These are phyloP conservation scores for Colletotrichum sp. DNA, from an alignment of 2,329 filamentous ascomycete species.

Conservation along the genomic window DNA sequence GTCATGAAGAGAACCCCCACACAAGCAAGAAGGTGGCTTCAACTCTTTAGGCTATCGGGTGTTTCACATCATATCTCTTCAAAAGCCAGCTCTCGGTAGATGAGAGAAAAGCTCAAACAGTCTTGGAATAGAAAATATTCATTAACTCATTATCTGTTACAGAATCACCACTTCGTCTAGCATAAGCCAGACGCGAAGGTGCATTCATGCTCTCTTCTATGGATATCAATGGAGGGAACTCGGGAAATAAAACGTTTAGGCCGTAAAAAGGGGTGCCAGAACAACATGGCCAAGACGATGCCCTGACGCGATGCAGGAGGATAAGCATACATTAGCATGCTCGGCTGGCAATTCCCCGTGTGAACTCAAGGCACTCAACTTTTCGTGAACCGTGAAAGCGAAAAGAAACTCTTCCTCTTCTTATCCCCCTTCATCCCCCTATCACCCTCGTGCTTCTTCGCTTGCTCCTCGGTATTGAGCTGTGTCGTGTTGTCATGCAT, in stretches of 20 bases:
- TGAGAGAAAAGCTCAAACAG: too few relatives aligned
- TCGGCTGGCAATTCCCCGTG: too few relatives aligned
- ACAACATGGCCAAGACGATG: not conserved
- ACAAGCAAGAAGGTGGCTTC: too few relatives aligned
- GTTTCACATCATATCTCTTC: too few relatives aligned
- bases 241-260: not conserved
- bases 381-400: not conserved
- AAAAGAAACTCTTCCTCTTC: slow-evolving; percentile 12
- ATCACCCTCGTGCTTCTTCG: slow-evolving; percentile 23
- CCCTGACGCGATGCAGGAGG: not conserved
- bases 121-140: too few relatives aligned
- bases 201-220: not conserved
- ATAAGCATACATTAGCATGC: too few relatives aligned
- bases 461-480: slow-evolving; percentile 45
- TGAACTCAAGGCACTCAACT: not conserved
- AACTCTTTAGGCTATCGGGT: too few relatives aligned
- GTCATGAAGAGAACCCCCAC: too few relatives aligned
- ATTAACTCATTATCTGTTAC: not conserved
- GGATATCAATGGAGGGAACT: not conserved
- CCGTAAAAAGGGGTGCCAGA: not conserved
- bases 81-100: too few relatives aligned
- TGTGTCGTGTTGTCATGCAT: slow-evolving; percentile 61
- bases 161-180: too few relatives aligned
- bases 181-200: not conserved
- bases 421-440: not conserved